A percentile compares a stretch with the other conserved stretches of the same genome.
These are phyloP conservation scores for Sordaria brevicollis DNA, from an alignment of 495 filamentous ascomycete genomes.

Conservation along the genomic window DNA sequence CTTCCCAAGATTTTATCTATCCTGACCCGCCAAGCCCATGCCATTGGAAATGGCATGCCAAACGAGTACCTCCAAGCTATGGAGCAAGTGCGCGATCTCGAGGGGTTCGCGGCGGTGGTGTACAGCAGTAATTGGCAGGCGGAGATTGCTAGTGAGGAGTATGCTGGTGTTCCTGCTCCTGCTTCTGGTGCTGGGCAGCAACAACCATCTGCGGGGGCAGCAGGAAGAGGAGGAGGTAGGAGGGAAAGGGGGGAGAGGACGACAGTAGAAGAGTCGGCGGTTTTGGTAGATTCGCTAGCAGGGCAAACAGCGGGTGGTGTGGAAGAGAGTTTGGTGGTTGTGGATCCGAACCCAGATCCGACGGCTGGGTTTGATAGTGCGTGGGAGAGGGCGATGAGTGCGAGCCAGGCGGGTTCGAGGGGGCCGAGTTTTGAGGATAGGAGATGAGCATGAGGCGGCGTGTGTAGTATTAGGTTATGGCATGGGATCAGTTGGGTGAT, in stretches of 20 bases:
- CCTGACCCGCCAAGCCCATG: conserved; percentile 78
- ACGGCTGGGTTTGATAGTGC: conserved; percentile 48
- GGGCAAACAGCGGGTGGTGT: conserved; percentile 3
- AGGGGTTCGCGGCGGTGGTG: conserved; percentile 87
- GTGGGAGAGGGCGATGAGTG: conserved; percentile 47
- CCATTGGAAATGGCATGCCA: conserved; percentile 70
- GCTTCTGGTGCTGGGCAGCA: neutral
- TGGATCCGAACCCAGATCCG: conserved; percentile 30
- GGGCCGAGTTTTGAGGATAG: neutral
- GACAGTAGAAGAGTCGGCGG: neutral
- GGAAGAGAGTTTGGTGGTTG: conserved; percentile 35
- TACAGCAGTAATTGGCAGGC: conserved; percentile 82
- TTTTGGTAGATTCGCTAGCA: neutral
- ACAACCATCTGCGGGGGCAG: conserved; percentile 1
- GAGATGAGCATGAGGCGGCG: neutral
- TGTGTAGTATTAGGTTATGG: neutral
- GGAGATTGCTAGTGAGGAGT: conserved; percentile 46
- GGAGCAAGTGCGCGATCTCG: conserved; percentile 76
- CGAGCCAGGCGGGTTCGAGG: neutral
- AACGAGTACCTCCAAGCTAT: conserved; percentile 85
- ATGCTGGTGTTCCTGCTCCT: conserved; percentile 1
- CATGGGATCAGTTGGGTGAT: neutral
- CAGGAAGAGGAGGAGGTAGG: neutral
- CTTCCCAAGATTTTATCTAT: conserved; percentile 83
- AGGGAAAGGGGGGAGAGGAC: neutral